Evolutionary conservation across 805 yeast genomes (phyloP), one percentile per base, ranked within the genome.

Genomic region (Ogataea salicorniae): DNA sequence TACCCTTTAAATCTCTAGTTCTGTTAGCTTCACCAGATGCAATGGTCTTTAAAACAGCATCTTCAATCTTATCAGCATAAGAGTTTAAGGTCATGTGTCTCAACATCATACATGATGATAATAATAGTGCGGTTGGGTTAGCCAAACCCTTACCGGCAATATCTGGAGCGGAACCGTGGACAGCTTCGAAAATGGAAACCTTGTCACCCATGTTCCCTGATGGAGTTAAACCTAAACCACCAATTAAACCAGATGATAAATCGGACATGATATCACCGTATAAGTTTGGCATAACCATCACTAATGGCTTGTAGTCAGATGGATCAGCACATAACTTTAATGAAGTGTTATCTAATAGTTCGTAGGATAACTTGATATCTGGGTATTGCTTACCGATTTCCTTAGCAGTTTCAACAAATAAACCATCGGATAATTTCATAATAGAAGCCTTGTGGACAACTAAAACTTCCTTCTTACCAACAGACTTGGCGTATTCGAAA

Each of bases 251-350:
- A 50, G 97, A 87, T 60, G 96, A 89, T 71, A 94, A 78, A 73
- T 94, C 99, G 56, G 98, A 92, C 85, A 94, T 84, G 73, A 94
- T 94, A 72, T 94, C 98, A 81, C 99, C 99, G 74, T 94, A 94
- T 72, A 94, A 81, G 84, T 94, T 94, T 66, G 99, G 99, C 96
- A 95, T 94, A 61, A 94, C 99, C 71, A 77, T 76, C 64, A 94
- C 99, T 50, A 85, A 83, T 62, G 88, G 81, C 72, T 84, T 77
- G 83, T 90, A 92, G 61, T 83, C 83, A 49, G 79, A 70, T 58
- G 99, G 99, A 73, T 92, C 90, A 53, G 87, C 76, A 59, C 95
- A 95, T 69, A 90, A 81, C 71, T 81, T 85, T 71, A 94, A 77
- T 40, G 96, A 91, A 60, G 97, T 89, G 81, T 91, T 92, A 76